These are phyloP conservation scores for Fusarium xylarioides DNA, from an alignment of 2,329 filamentous ascomycete genomes.

Conservation along the genomic window DNA sequence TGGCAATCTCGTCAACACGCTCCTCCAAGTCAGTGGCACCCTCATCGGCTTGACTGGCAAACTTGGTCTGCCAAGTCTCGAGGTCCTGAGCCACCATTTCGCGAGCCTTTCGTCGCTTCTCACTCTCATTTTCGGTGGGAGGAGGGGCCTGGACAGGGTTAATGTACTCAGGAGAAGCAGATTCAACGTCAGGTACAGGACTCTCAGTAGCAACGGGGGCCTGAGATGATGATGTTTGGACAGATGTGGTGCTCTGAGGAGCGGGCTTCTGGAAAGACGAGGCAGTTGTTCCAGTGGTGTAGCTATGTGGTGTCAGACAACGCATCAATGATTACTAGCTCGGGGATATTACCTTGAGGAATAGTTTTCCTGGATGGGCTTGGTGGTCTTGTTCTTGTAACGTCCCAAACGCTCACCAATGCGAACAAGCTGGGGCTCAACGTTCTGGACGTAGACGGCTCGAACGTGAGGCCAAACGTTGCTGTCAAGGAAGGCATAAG, in stretches of 20 bases:
- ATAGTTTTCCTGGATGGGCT: slow-evolving; percentile 39
- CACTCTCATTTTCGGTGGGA: slow-evolving; percentile 58
- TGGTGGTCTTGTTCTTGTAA: slow-evolving; percentile 61
- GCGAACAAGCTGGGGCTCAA: slow-evolving; percentile 92
- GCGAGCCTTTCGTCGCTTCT: slow-evolving; percentile 66
- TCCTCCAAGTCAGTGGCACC: slow-evolving; percentile 78
- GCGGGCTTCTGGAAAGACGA: slow-evolving; percentile 50
- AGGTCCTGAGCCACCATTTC: slow-evolving; percentile 81
- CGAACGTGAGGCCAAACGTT: slow-evolving; percentile 84
- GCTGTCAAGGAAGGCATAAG: slow-evolving; percentile 75
- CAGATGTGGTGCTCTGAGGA: slow-evolving; percentile 42
- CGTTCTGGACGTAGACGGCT: slow-evolving; percentile 86
- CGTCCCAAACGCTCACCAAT: slow-evolving; percentile 89
- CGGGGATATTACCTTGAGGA: slow-evolving; percentile 21
- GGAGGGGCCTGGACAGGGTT: slow-evolving; percentile 56
- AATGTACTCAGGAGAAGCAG: slow-evolving; percentile 40
- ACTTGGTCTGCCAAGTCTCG: slow-evolving; percentile 86
- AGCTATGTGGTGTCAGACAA: slow-evolving; percentile 30
- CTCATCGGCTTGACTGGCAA: slow-evolving; percentile 84
- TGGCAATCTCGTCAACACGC: slow-evolving; percentile 67
- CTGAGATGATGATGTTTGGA: slow-evolving; percentile 46
- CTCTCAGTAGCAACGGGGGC: slow-evolving; percentile 21
- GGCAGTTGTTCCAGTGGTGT: slow-evolving; percentile 37
- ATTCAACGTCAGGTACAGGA: slow-evolving; percentile 28
- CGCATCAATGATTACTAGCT: background rate